These are phyloP conservation scores for Cephaloascus albidus DNA, from an alignment of 805 yeast genomes.

Conservation along the genomic window DNA sequence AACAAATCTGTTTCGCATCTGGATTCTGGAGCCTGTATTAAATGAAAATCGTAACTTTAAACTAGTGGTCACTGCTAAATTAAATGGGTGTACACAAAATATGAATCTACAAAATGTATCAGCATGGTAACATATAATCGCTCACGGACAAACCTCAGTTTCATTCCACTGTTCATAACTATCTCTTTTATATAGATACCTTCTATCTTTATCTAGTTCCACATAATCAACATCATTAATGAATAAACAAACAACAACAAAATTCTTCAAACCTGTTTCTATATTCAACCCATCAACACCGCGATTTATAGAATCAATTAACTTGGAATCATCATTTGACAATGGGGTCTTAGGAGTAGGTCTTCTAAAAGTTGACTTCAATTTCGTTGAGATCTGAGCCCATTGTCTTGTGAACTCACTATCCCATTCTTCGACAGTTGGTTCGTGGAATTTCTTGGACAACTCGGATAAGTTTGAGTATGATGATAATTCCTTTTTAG, in stretches of 20 bases:
- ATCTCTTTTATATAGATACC: slow-evolving; percentile 44
- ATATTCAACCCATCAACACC: slow-evolving; percentile 78
- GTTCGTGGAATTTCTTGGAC: slow-evolving; percentile 11
- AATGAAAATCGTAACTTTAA: no score
- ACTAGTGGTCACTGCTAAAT: no score
- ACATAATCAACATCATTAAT: slow-evolving; percentile 64
- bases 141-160: slow-evolving; percentile 72
- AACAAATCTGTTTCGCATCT: no score
- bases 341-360: slow-evolving; percentile 64
- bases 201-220: slow-evolving; percentile 47
- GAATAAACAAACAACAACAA: slow-evolving; percentile 60
- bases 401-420: slow-evolving; percentile 56
- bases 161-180: slow-evolving; percentile 64
- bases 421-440: slow-evolving; percentile 58
- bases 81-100: no score
- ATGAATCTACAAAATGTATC: no score
- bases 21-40: no score
- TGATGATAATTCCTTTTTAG: background rate
- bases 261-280: slow-evolving; percentile 54
- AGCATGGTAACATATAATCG: no score
- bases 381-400: slow-evolving; percentile 44
- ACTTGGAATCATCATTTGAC: slow-evolving; percentile 42
- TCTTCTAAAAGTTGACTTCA: slow-evolving; percentile 60
- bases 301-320: slow-evolving; percentile 62
- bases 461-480: background rate